A percentile compares a stretch with the other conserved stretches of the same genome.
These are phyloP conservation scores for Parasitella parasitica DNA, from an alignment of 371 early-diverging fungal species.

Conservation along the genomic window DNA sequence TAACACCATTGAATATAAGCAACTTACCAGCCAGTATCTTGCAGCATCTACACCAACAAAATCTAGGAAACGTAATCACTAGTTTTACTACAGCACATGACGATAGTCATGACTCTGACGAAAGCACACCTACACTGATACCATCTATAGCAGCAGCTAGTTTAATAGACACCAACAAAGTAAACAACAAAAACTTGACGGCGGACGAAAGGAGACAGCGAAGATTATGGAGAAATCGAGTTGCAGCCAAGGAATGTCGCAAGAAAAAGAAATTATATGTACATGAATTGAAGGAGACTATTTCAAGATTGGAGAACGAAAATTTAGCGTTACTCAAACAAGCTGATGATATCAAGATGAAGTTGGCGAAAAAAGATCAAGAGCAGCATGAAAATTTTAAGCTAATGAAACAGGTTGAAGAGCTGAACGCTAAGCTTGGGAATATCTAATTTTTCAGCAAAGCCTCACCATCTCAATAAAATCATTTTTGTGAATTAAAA, in stretches of 20 bases:
- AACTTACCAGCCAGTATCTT: neutral
- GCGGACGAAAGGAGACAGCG: slow-evolving; percentile 73
- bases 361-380: slow-evolving; percentile 34
- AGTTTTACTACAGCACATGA: neutral
- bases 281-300: slow-evolving; percentile 66
- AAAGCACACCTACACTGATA: neutral
- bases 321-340: slow-evolving; percentile 62
- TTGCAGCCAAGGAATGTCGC: slow-evolving; percentile 83
- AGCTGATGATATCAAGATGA: slow-evolving; percentile 49
- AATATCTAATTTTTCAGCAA: neutral
- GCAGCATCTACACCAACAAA: slow-evolving; percentile 3
- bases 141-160: neutral
- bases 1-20: neutral
- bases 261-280: slow-evolving; percentile 82
- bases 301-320: slow-evolving; percentile 58
- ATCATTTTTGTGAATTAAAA: too few relatives aligned
- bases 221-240: slow-evolving; percentile 68
- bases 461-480: slow-evolving; percentile 3
- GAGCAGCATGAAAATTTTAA: slow-evolving; percentile 48
- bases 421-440: slow-evolving; percentile 66
- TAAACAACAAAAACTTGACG: slow-evolving; percentile 10
- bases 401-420: slow-evolving; percentile 61
- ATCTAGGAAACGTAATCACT: slow-evolving; percentile 1
- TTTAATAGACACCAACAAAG: neutral
- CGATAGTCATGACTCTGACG: neutral